Conservation (phyloP, 441 rosid species). For the Macaranga tanarius region DNA sequence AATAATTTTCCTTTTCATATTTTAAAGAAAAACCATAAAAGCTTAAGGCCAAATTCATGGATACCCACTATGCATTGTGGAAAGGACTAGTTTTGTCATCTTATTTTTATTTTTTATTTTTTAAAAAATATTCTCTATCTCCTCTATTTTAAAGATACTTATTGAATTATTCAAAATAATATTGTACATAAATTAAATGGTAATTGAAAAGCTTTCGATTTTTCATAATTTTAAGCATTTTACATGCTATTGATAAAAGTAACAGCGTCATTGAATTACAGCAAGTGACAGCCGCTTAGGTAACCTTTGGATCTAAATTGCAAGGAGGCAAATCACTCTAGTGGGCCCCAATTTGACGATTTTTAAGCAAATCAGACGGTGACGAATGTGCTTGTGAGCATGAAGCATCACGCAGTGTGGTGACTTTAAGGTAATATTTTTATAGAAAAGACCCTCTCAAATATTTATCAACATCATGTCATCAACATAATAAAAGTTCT, state of each 20-base stretch:
- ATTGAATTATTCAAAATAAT: too few species aligned
- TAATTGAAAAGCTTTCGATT: too few species aligned
- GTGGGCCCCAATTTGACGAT: slow-evolving; percentile 38
- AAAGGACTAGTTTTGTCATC: slow-evolving; percentile 21
- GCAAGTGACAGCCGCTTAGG: neutral
- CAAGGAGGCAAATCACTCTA: neutral
- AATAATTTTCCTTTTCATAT: too few species aligned
- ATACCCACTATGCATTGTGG: slow-evolving; percentile 32
- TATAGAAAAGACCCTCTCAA: slow-evolving; percentile 12
- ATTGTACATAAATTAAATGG: too few species aligned
- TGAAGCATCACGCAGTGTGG: slow-evolving; percentile 39
- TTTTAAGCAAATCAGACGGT: slow-evolving; percentile 35
- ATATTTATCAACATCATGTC: slow-evolving; percentile 36
- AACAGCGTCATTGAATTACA: neutral
- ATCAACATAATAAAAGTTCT: slow-evolving; percentile 10
- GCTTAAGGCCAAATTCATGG: slow-evolving; percentile 25
- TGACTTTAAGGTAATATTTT: slow-evolving; percentile 29
- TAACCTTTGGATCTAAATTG: slow-evolving; percentile 10
- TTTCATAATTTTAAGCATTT: neutral
- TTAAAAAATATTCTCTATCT: too few species aligned
- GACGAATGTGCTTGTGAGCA: slow-evolving; percentile 41
- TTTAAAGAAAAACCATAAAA: neutral
- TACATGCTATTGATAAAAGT: neutral
- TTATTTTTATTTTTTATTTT: neutral
- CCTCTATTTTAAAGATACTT: too few species aligned